Evolutionary conservation across 768 basidiomycete genomes (phyloP).

Genomic region (Hortiboletus campestris): DNA sequence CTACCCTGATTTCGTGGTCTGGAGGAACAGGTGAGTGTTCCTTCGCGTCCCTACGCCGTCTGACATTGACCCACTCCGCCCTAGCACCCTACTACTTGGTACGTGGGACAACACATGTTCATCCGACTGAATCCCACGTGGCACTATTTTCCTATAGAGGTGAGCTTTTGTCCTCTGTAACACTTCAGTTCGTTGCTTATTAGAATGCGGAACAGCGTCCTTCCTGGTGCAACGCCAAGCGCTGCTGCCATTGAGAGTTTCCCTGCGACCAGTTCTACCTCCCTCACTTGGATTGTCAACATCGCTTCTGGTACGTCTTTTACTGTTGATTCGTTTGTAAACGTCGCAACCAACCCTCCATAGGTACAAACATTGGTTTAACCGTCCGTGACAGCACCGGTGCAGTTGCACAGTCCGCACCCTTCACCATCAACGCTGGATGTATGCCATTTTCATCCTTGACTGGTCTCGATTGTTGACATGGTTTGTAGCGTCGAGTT

Average conservation of each 20-base stretch:
- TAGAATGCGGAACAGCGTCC: conserved; percentile 42
- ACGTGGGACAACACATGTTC: conserved; percentile 27
- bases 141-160: conserved; percentile 35
- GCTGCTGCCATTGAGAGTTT: conserved; percentile 48
- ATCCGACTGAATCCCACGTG: background rate
- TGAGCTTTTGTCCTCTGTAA: conserved; percentile 9
- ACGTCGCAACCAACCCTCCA: background rate
- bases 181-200: background rate
- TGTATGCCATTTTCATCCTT: conserved; percentile 39
- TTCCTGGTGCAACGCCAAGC: conserved; percentile 46
- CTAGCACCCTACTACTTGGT: conserved; percentile 68
- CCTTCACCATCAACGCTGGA: conserved; percentile 48
- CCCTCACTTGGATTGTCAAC: conserved; percentile 57
- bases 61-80: background rate
- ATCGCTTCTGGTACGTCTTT: conserved; percentile 39
- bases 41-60: background rate
- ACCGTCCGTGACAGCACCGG: conserved; percentile 64
- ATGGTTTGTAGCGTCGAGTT: conserved; percentile 29
- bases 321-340: background rate
- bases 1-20: conserved; percentile 51
- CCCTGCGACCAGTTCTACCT: conserved; percentile 36
- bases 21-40: conserved; percentile 52
- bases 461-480: conserved; percentile 1
- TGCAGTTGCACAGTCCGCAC: conserved; percentile 42
- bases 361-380: conserved; percentile 56